phyloP scores from a whole-genome alignment of 345 rosid species.

The Citrus inodora region DNA sequence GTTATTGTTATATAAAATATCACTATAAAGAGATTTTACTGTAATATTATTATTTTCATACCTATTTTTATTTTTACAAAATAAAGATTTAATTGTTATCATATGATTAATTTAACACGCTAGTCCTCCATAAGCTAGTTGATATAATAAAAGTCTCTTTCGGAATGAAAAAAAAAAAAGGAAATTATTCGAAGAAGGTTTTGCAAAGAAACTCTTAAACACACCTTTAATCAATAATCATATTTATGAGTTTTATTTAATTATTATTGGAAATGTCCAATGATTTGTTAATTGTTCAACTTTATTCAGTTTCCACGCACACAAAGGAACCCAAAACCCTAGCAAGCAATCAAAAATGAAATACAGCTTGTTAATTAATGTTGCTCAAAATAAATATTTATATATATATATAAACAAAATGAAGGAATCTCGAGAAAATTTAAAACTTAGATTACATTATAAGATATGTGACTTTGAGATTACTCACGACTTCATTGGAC shows the following conservation, averaged over 20 bases:
- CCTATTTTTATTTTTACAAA: background rate
- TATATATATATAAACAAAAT: background rate
- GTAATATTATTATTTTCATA: background rate
- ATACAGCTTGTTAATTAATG: background rate
- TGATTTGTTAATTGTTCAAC: conserved; percentile 15
- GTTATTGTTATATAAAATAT: no score
- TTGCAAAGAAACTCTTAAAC: background rate
- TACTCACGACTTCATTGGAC: conserved; percentile 19
- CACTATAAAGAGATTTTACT: no score
- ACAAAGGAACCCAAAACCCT: background rate
- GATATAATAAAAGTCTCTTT: no score
- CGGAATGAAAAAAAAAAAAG: no score
- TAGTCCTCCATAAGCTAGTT: no score
- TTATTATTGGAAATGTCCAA: conserved; percentile 7
- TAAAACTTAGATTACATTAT: conserved; percentile 11
- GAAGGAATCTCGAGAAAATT: conserved; percentile 6
- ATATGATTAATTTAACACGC: no score
- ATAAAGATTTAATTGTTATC: background rate
- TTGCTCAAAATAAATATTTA: no score
- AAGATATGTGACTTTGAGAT: conserved; percentile 14
- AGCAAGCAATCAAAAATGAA: background rate
- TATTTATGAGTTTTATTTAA: background rate
- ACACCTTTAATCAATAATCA: background rate
- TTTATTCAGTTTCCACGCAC: background rate
- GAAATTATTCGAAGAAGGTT: no score